Conservation (phyloP, 805 yeast genomes). For the Lipomyces sp. region DNA sequence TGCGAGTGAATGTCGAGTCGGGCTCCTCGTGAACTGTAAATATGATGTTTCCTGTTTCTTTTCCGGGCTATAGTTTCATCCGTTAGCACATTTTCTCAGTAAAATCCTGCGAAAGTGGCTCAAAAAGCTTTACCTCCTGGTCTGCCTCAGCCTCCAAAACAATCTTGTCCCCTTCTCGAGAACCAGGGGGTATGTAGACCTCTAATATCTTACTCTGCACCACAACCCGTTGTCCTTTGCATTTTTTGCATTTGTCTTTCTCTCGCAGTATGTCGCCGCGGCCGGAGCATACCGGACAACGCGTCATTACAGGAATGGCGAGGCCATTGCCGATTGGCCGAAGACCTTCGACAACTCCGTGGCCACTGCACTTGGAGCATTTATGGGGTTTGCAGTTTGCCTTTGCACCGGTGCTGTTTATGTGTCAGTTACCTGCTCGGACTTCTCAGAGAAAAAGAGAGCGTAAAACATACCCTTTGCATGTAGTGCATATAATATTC, state of each 20-base stretch:
- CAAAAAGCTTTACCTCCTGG: conserved; percentile 43
- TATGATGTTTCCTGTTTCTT: conserved; percentile 72
- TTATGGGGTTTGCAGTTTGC: conserved; percentile 51
- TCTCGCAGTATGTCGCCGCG: conserved; percentile 56
- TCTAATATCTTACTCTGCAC: conserved; percentile 72
- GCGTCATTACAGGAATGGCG: conserved; percentile 57
- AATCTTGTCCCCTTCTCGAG: conserved; percentile 58
- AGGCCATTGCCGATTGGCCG: conserved; percentile 71
- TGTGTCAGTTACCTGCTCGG: not conserved
- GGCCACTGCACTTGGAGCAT: conserved; percentile 72
- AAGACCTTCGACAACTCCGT: conserved; percentile 59
- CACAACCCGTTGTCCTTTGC: conserved; percentile 60
- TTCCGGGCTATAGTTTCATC: conserved; percentile 53
- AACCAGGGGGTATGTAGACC: conserved; percentile 72
- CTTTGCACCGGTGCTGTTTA: conserved; percentile 57
- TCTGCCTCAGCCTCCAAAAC: conserved; percentile 70
- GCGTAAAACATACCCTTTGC: conserved; percentile 51
- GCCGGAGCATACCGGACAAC: conserved; percentile 70
- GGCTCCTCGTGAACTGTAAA: conserved; percentile 54
- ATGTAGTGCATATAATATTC: conserved; percentile 64
- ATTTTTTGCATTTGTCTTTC: conserved; percentile 74
- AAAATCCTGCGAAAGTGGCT: too few relatives aligned
- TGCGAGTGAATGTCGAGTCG: conserved; percentile 52
- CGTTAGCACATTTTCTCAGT: too few relatives aligned
- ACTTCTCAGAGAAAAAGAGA: not conserved